A percentile compares a stretch with the other conserved stretches of the same genome.
These are phyloP conservation scores for Aspergillus tanneri DNA, from an alignment of 2,329 filamentous ascomycete species.

Conservation along the genomic window DNA sequence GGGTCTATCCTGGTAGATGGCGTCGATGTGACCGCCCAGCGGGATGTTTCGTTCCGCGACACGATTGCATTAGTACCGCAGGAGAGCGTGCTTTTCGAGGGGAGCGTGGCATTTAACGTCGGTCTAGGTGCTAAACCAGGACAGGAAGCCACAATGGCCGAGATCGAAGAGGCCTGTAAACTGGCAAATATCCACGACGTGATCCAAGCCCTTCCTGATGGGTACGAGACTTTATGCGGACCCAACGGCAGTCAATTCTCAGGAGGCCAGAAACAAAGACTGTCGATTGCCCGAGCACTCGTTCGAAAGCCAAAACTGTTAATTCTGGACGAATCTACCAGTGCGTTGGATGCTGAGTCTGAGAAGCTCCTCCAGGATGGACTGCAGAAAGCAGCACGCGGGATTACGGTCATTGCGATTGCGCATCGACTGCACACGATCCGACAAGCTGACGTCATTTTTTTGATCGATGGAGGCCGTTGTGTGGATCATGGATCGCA, in stretches of 20 bases:
- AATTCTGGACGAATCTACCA: slow-evolving; percentile 63
- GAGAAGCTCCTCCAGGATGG: slow-evolving; percentile 50
- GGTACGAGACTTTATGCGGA: slow-evolving; percentile 63
- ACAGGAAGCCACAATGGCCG: slow-evolving; percentile 55
- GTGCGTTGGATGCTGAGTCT: slow-evolving; percentile 56
- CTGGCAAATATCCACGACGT: slow-evolving; percentile 70
- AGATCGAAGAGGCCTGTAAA: slow-evolving; percentile 66
- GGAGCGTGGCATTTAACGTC: slow-evolving; percentile 49
- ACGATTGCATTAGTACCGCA: slow-evolving; percentile 50
- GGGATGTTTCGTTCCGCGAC: slow-evolving; percentile 42
- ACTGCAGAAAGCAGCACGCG: slow-evolving; percentile 33
- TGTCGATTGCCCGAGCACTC: slow-evolving; percentile 59
- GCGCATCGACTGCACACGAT: slow-evolving; percentile 45
- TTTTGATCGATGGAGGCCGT: slow-evolving; percentile 68
- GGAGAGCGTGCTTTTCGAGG: slow-evolving; percentile 50
- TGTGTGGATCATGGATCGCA: slow-evolving; percentile 64
- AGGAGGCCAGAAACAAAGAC: slow-evolving; percentile 59
- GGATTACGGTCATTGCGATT: slow-evolving; percentile 45
- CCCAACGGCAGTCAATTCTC: slow-evolving; percentile 56
- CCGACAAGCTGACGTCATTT: slow-evolving; percentile 75
- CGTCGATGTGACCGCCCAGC: slow-evolving; percentile 44
- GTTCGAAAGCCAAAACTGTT: slow-evolving; percentile 56
- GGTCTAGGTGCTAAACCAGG: slow-evolving; percentile 51
- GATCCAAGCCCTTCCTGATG: slow-evolving; percentile 61
- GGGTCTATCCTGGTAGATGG: slow-evolving; percentile 56